Evolutionary conservation across 805 yeast genomes (phyloP), one percentile per base, ranked within the genome.

Genomic region (Cyberlindnera sargentensis): DNA sequence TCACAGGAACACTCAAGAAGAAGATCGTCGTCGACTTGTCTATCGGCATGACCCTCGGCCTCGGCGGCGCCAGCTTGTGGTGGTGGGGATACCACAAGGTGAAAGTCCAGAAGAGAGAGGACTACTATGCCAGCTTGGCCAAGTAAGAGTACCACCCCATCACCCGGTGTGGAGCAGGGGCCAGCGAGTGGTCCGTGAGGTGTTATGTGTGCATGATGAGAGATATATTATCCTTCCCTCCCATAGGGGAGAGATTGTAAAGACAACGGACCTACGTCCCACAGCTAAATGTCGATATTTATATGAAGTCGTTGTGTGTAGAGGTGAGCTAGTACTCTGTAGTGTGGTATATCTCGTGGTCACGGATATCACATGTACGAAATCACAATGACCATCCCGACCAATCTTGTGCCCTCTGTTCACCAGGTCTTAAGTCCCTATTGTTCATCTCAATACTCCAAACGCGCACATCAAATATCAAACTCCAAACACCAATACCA

Each of bases 21-120:
- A 84, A 81, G 70, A 78, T 86, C 66, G 73, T 82, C 62, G 77
- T 84, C 55, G 96, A 90, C 60, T 78, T 90, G 64, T 51, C 79
- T 56, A 67, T 82, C 51, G 95, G 93, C 48, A 74, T 78, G 67
- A 57, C 71, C 48, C 55, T 76, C 51, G 91, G 91, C 45, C 67
- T 76, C 47, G 76, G 65, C 34, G 75, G 80, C 60, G 89, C 82
- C 48, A 70, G 74, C 51, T 76, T 73, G 68, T 89, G 91, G 93
- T 84, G 95, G 87, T 79, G 80, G 76, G 85, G 78, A 28, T 72
- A 68, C 78, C 97, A 90, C 83, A 81, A 76, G 72, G 76, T 80
- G 32, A 55, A 72, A 48, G 84, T 86, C 45, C 74, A 73, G 53
- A 74, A 70, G 60, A 85, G 96, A 77, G 97, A 90, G 66, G 80